These are phyloP conservation scores for Mortierella sp. DNA, from an alignment of 371 early-diverging fungal genomes.

Conservation along the genomic window DNA sequence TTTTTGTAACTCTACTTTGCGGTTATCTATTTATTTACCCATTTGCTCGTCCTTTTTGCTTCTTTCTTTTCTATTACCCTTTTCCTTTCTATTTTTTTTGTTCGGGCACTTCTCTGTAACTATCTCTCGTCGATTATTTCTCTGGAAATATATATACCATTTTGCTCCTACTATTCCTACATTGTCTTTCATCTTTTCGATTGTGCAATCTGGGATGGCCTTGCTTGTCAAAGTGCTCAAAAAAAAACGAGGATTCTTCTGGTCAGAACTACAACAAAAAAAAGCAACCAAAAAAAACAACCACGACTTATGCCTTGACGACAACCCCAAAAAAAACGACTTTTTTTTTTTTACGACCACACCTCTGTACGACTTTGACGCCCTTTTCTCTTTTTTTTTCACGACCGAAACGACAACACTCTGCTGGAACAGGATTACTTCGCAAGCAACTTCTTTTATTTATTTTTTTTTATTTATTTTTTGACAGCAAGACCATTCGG, in stretches of 20 bases:
- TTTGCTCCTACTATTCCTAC: slow-evolving; percentile 6
- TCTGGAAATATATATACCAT: slow-evolving; percentile 10
- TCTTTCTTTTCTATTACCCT: not conserved
- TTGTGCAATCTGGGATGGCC: not conserved
- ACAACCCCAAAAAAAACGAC: slow-evolving; percentile 3
- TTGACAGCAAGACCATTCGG: not conserved
- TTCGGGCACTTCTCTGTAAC: slow-evolving; percentile 9
- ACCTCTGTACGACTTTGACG: slow-evolving; percentile 2
- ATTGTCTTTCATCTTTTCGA: not conserved
- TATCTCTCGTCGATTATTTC: slow-evolving; percentile 11
- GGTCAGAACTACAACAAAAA: too few species aligned
- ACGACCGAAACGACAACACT: not conserved
- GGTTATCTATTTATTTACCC: slow-evolving; percentile 9
- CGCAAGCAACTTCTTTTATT: not conserved
- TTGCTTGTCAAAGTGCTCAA: slow-evolving; percentile 9
- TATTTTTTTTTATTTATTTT: not conserved
- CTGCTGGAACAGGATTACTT: slow-evolving; percentile 7
- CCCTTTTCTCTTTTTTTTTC: not conserved
- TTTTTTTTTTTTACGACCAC: not conserved
- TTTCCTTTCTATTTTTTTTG: slow-evolving; percentile 6
- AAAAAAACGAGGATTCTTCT: not conserved
- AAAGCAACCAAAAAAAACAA: not conserved
- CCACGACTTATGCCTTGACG: not conserved
- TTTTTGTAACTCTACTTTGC: slow-evolving; percentile 6
- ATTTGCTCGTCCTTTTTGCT: not conserved